Evolutionary conservation across 1,284 basidiomycete species (phyloP).

Genomic region (Pseudozyma sp.): DNA sequence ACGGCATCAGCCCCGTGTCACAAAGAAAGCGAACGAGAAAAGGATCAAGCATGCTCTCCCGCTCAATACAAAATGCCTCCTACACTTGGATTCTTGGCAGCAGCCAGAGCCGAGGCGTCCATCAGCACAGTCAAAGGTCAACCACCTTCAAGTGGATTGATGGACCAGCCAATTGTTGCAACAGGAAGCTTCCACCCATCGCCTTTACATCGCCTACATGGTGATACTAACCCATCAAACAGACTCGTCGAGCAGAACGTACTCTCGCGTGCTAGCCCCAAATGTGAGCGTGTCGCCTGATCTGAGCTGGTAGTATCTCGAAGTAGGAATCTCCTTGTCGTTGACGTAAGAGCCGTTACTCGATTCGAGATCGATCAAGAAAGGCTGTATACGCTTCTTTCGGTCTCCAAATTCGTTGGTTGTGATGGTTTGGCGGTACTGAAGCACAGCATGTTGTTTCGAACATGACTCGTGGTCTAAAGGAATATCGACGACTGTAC

Average conservation of each 20-base stretch:
- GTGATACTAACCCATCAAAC: slow-evolving; percentile 11
- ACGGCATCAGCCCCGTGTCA: too few relatives aligned
- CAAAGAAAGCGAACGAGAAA: too few relatives aligned
- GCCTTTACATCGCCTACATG: too few relatives aligned
- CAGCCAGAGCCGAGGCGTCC: too few relatives aligned
- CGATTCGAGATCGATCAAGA: slow-evolving; percentile 92
- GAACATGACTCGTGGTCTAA: slow-evolving; percentile 96
- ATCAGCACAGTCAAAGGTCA: too few relatives aligned
- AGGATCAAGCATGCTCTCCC: too few relatives aligned
- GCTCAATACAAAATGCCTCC: too few relatives aligned
- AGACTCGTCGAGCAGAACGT: slow-evolving; percentile 61
- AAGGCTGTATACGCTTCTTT: slow-evolving; percentile 71
- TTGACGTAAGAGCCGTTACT: slow-evolving; percentile 96
- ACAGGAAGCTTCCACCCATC: too few relatives aligned
- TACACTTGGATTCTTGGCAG: too few relatives aligned
- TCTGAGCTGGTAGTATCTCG: slow-evolving; percentile 90
- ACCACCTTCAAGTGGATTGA: too few relatives aligned
- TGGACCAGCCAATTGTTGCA: too few relatives aligned
- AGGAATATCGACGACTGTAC: slow-evolving; percentile 77
- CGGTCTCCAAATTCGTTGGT: slow-evolving; percentile 88
- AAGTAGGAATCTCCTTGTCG: slow-evolving; percentile 82
- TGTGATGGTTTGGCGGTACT: slow-evolving; percentile 86
- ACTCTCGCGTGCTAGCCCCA: slow-evolving; percentile 62
- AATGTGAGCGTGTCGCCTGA: slow-evolving; percentile 75
- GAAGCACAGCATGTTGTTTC: slow-evolving; percentile 97